These are phyloP conservation scores for Plasmodium vivax DNA, from an alignment of 169 alveolate genomes.

Conservation along the genomic window DNA sequence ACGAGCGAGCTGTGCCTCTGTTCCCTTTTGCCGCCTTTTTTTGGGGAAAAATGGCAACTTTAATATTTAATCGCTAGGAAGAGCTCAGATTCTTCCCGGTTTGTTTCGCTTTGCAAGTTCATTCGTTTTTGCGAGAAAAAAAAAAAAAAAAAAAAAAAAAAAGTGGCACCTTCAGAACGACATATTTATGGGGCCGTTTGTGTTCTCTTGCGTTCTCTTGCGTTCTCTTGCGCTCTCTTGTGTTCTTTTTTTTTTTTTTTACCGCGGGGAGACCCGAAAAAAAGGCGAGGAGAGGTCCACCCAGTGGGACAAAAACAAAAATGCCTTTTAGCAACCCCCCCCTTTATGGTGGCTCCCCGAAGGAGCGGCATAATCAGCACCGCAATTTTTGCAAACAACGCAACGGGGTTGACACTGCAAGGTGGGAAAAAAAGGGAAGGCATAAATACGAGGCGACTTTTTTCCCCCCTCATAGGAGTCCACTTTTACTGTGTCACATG, in stretches of 20 bases:
- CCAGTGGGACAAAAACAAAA: not conserved
- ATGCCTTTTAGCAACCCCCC: not conserved
- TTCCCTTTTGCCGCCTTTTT: not conserved
- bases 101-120: not conserved
- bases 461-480: not conserved
- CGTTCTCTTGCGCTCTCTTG: too few relatives aligned
- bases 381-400: not conserved
- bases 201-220: too few relatives aligned
- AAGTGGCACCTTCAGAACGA: not conserved
- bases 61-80: not conserved
- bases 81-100: not conserved
- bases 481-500: not conserved
- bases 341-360: not conserved
- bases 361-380: not conserved
- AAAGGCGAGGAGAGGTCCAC: not conserved
- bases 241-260: not conserved
- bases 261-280: not conserved
- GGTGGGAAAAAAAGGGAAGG: not conserved
- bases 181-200: not conserved
- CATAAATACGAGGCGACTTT: not conserved
- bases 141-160: not conserved
- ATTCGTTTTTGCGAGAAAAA: not conserved
- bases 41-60: not conserved
- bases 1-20: not conserved
- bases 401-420: not conserved